These are phyloP conservation scores for Gillenia trifoliata DNA, from an alignment of 306 rosid species.

Conservation along the genomic window DNA sequence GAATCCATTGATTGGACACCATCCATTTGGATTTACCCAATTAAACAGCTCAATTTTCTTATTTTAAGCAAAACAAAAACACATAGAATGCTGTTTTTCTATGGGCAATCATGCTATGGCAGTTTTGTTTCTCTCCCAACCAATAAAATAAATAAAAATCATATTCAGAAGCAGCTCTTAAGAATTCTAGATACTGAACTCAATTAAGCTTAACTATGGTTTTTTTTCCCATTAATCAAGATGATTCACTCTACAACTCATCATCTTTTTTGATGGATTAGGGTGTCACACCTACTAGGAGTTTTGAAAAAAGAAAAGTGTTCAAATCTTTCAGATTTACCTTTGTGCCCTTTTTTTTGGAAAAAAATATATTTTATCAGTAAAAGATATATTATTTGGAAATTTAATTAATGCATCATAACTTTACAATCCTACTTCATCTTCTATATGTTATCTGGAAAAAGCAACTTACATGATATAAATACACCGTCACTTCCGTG, in stretches of 20 bases:
- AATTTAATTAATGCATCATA: background rate
- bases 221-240: conserved; percentile 1
- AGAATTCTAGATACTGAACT: background rate
- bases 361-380: background rate
- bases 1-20: conserved; percentile 21
- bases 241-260: background rate
- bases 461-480: too few relatives aligned
- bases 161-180: background rate
- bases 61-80: conserved; percentile 18
- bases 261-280: background rate
- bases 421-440: background rate
- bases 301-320: background rate
- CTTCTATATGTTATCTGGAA: too few relatives aligned
- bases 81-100: background rate
- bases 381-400: background rate
- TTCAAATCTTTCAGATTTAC: background rate
- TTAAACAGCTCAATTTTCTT: background rate
- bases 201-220: background rate
- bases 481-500: too few relatives aligned
- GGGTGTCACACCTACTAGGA: background rate
- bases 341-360: background rate
- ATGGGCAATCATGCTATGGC: background rate
- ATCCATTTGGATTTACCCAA: conserved; percentile 11
- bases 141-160: background rate
- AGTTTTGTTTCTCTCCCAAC: conserved; percentile 1